These are phyloP conservation scores for Mesembryanthemum crystallinum DNA, from an alignment of 148 eudicot species.

Conservation along the genomic window DNA sequence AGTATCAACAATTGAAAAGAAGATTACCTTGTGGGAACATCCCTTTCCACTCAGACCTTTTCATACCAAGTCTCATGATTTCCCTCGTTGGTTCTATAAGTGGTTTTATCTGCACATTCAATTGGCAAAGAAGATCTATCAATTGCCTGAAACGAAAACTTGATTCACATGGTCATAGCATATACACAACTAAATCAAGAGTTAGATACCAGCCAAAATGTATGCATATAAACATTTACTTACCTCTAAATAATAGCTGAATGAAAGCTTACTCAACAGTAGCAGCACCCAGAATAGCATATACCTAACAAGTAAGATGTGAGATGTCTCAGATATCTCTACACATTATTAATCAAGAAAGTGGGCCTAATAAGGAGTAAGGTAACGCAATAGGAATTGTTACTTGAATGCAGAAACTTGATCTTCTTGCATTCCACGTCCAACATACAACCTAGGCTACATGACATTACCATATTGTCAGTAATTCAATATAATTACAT, in stretches of 20 bases:
- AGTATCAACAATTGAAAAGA: neutral
- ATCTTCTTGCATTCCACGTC: slow-evolving; percentile 97
- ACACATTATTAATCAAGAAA: neutral
- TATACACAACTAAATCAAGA: neutral
- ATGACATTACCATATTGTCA: slow-evolving; percentile 25
- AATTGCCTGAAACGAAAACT: neutral
- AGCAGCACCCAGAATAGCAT: slow-evolving; percentile 83
- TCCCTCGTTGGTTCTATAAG: slow-evolving; percentile 83
- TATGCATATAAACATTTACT: slow-evolving; percentile 14
- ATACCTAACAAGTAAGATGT: slow-evolving; percentile 48
- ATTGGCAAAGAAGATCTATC: slow-evolving; percentile 11
- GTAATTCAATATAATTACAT: neutral
- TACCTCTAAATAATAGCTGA: slow-evolving; percentile 95
- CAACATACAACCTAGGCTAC: slow-evolving; percentile 82
- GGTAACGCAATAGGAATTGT: slow-evolving; percentile 23
- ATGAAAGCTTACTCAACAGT: slow-evolving; percentile 78
- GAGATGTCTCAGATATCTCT: neutral
- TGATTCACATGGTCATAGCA: too few species aligned
- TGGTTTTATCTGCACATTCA: slow-evolving; percentile 79
- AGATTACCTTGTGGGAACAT: slow-evolving; percentile 77
- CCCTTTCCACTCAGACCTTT: slow-evolving; percentile 73
- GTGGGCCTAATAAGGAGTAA: slow-evolving; percentile 8
- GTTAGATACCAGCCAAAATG: neutral
- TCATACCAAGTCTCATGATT: slow-evolving; percentile 70
- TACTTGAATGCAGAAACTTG: slow-evolving; percentile 81